Evolutionary conservation across 73 alveolate genomes (phyloP), one percentile per base, ranked within the genome.

Genomic region (Paraurostyla sp.): DNA sequence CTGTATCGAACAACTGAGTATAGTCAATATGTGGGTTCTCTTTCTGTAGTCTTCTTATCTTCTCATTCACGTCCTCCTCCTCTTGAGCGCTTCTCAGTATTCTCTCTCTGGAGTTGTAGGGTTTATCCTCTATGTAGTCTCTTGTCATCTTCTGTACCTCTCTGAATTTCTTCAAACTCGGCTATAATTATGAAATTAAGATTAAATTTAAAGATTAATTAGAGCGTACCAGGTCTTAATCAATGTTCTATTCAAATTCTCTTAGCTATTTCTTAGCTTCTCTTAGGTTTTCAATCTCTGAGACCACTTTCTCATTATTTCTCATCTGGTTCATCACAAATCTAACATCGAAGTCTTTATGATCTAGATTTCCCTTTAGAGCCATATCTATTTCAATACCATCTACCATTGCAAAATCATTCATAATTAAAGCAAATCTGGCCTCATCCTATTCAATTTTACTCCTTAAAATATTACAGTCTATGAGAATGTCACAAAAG

Each of bases 401-500:
- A 3, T 65, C 82, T 29, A 38, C 52, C 36, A 38, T 40, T 2
- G 25, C 40, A n/a, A 1, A 6, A 18, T 25, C 60, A 27, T 35
- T 43, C 16, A 35, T 22, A 20, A 40, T 0, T 6, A 43, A 18
- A 0, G 57, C 63, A 11, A 23, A 40, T 50, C 42, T 43, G 13
- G 90, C 94, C 65, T 88, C 94, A 41, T 76, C 86, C 82, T 65
- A 65, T 7, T 59, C 9, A 59, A 30, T 27, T 25, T 43, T 2
- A 25, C 2, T 7, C 3, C 2, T 11, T 30, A 11, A 11, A 59
- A 25, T 59, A 25, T 27, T 65, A 32, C 82, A 6, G 80, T 48
- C 20, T 59, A 76, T 25, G 91, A 36, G 30, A 20, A 88, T 1
- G 94, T 88, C 45, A 88, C 90, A 50, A 88, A 88, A 45, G 90